A percentile compares a stretch with the other conserved stretches of the same genome.
phyloP scores from a whole-genome alignment of 2,329 filamentous ascomycete species.

The Aspergillus sp. region DNA sequence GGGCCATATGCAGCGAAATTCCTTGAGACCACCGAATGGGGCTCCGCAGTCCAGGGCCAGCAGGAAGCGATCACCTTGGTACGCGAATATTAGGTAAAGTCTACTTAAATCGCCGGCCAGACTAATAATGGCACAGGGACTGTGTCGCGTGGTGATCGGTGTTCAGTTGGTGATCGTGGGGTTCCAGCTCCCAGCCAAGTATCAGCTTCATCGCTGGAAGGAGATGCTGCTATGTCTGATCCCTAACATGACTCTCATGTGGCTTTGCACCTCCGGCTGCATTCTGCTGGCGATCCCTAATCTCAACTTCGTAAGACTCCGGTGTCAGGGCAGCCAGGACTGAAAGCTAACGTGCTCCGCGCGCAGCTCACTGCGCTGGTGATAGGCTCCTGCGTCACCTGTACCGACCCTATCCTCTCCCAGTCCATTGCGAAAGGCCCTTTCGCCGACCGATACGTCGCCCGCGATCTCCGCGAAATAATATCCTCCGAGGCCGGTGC shows the following conservation, averaged over 20 bases:
- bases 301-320: constrained; percentile 42
- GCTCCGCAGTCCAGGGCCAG: constrained; percentile 8
- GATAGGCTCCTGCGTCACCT: constrained; percentile 62
- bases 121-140: constrained; percentile 33
- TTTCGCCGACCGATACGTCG: constrained; percentile 62
- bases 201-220: constrained; percentile 50
- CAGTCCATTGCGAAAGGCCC: constrained; percentile 64
- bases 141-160: constrained; percentile 60
- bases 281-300: constrained; percentile 57
- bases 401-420: constrained; percentile 61
- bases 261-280: constrained; percentile 58
- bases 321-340: too few relatives aligned
- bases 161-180: constrained; percentile 64
- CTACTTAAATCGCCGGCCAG: background rate
- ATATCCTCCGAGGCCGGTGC: constrained; percentile 63
- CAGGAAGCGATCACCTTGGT: constrained; percentile 3
- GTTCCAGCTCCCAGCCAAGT: constrained; percentile 60
- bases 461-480: constrained; percentile 57
- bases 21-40: constrained; percentile 46
- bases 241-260: constrained; percentile 63
- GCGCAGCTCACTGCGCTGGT: constrained; percentile 52
- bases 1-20: constrained; percentile 58
- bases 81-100: background rate
- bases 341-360: too few relatives aligned
- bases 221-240: constrained; percentile 57